Percentiles rank a stretch among this genome's conserved stretches.
phyloP scores from a whole-genome alignment of 75 land plant species.

The Pinus taeda region DNA sequence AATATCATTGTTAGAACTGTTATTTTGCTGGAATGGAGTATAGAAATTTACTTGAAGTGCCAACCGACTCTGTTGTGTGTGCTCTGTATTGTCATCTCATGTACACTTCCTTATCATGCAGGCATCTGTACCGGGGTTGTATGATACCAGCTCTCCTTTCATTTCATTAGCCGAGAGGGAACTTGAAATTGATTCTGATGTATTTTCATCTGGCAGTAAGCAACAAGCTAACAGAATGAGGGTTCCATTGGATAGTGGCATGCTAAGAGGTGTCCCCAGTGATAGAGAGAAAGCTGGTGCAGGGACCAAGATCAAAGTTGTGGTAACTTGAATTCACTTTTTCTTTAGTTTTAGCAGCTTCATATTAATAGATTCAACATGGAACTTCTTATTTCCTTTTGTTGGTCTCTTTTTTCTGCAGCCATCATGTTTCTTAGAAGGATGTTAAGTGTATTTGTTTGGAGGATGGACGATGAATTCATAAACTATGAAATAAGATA shows the following conservation, averaged over 20 bases:
- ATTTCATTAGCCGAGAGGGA: constrained; percentile 38
- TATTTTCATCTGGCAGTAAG: constrained; percentile 15
- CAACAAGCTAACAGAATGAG: constrained; percentile 15
- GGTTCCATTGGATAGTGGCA: constrained; percentile 27
- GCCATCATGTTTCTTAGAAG: background rate
- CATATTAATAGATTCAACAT: background rate
- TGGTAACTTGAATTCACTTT: constrained; percentile 21
- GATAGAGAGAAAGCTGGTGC: constrained; percentile 20
- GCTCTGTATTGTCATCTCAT: background rate
- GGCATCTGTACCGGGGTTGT: constrained; percentile 24
- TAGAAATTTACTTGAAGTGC: too few species aligned
- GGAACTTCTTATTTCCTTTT: background rate
- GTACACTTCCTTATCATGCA: constrained; percentile 11
- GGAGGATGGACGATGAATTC: background rate
- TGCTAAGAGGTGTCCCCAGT: constrained; percentile 15
- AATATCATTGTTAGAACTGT: background rate
- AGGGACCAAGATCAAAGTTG: constrained; percentile 53
- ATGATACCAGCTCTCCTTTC: constrained; percentile 35
- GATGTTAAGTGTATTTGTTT: background rate
- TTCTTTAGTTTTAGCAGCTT: background rate
- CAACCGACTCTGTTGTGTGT: background rate
- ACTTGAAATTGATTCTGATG: constrained; percentile 36
- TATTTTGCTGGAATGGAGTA: background rate
- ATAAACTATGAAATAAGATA: background rate
- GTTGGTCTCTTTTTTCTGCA: background rate